Evolutionary conservation across 805 yeast species (phyloP), one percentile per base, ranked within the genome.

Genomic region (Ogataea angusta): DNA sequence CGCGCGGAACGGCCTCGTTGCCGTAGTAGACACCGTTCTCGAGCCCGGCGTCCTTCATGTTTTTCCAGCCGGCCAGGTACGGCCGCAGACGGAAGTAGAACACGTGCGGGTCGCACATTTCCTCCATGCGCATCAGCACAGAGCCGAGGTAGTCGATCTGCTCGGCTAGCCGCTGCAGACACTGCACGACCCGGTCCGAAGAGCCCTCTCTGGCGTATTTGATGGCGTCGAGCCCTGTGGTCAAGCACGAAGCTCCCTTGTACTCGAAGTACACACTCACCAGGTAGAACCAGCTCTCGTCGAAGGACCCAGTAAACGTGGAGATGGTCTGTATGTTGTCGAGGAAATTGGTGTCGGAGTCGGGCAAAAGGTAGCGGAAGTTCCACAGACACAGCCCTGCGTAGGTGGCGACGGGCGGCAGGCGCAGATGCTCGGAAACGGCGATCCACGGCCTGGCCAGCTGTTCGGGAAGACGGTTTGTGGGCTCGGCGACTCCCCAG

Each of bases 51-150:
- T 78, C 87, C 18, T 76, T 78, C 96, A 91, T 90, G 56, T 86
- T 86, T 57, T 80, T 81, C 95, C 96, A 91, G 2, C 97, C 98
- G 1, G 96, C 96, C 48, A 91, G 67, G 53, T 76, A 90, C 1
- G 97, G 97, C 56, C 98, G 73, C 33, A 90, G 74, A 45, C 91
- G 75, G 67, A 75, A 85, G 63, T 86, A 90, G 60, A 91, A 90
- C 4, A 85, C 81, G 58, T 88, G 95, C 3, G 98, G 97, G 57
- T 89, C 96, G 62, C 96, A 87, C 84, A 84, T 84, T 51, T 90
- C 95, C 56, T 85, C 89, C 93, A 90, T 85, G 52, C 76, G 73
- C 76, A 82, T 77, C 51, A 91, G 65, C 2, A 85, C 73, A 3
- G 82, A 69, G 10, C 89, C 93, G 49, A 91, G 67, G 43, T 70